Base-by-base conservation (phyloP, 2,329 filamentous ascomycete species). In the Clathrospora elynae region DNA sequence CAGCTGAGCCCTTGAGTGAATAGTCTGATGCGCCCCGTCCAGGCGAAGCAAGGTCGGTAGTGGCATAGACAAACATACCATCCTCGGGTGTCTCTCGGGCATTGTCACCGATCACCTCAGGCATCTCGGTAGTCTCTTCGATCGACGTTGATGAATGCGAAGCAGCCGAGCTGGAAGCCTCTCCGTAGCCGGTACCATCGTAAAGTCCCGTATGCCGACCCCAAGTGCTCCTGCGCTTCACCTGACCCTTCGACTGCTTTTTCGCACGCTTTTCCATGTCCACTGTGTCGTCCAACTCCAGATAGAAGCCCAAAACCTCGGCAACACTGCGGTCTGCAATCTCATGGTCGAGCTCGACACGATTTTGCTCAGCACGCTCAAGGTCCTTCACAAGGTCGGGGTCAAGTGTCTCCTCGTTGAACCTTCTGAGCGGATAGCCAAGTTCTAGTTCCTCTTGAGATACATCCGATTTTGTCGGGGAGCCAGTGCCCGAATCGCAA, bases 101-200 rank as follows among this genome's bases (percentile, higher is more conserved):
- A n/a, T 34, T 36, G 22, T 29, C 12, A 18, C 35, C 31, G 10
- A 34, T 34, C 9, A 14, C 10, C 6, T 41, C 42, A n/a, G 32
- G 13, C 3, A 17, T 24, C 13, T 24, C 28, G 13, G 26, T 11
- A 9, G 18, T 17, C 18, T 25, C 25, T 13, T 39, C 30, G 6
- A 34, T 35, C 20, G 34, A 39, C 18, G 30, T 38, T 3, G 42
- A 42, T n/a, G 35, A 30, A 16, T 26, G 39, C 16, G 49, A 12
- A 17, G 29, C 32, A 13, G 24, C 41, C 2, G 42, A 45, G 19
- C 31, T 29, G 6, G 37, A 35, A 17, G 50, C 49, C 10, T 47
- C 40, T 5, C 55, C 61, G 26, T 62, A 67, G 17, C 59, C 60
- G 20, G 52, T 51, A 5, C 59, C 60, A 13, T 64, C 55, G 42